Percentiles rank a stretch among this genome's conserved stretches.
These are phyloP conservation scores for Pseudofabraea citricarpa DNA, from an alignment of 2,329 filamentous ascomycete species.

Conservation along the genomic window DNA sequence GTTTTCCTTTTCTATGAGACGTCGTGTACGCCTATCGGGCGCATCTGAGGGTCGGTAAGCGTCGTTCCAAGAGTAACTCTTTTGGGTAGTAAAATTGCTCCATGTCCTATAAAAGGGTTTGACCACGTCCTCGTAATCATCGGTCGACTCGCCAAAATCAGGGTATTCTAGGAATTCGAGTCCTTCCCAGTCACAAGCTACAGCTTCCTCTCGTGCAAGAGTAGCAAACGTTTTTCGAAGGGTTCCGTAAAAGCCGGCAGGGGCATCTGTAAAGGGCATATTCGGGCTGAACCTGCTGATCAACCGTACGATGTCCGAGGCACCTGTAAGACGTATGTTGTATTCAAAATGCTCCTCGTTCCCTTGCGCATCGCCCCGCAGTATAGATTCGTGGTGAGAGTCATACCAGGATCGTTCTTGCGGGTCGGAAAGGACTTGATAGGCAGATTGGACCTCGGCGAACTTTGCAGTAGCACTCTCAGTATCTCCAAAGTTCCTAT, in stretches of 20 bases:
- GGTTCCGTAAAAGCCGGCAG: constrained; percentile 80
- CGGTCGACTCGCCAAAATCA: constrained; percentile 72
- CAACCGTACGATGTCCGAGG: constrained; percentile 72
- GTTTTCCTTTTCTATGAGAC: constrained; percentile 95
- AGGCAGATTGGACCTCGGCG: constrained; percentile 87
- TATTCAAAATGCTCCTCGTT: constrained; percentile 52
- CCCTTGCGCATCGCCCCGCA: constrained; percentile 45
- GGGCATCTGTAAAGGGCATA: constrained; percentile 75
- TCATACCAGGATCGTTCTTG: constrained; percentile 98
- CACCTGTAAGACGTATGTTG: constrained; percentile 71
- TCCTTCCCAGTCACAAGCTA: constrained; percentile 66
- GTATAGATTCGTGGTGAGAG: constrained; percentile 81
- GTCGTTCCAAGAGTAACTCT: constrained; percentile 88
- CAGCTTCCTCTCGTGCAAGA: constrained; percentile 74
- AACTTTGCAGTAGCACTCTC: constrained; percentile 81
- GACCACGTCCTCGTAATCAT: constrained; percentile 71
- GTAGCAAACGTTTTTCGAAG: constrained; percentile 73
- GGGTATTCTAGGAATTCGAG: constrained; percentile 64
- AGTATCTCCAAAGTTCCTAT: constrained; percentile 84
- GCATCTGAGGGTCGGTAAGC: constrained; percentile 78
- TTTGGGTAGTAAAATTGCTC: constrained; percentile 76
- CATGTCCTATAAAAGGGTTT: constrained; percentile 78
- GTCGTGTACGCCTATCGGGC: constrained; percentile 75
- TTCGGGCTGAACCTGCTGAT: constrained; percentile 76
- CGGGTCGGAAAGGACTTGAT: constrained; percentile 92